These are phyloP conservation scores for Fusarium tupiense DNA, from an alignment of 2,329 filamentous ascomycete species.

Conservation along the genomic window DNA sequence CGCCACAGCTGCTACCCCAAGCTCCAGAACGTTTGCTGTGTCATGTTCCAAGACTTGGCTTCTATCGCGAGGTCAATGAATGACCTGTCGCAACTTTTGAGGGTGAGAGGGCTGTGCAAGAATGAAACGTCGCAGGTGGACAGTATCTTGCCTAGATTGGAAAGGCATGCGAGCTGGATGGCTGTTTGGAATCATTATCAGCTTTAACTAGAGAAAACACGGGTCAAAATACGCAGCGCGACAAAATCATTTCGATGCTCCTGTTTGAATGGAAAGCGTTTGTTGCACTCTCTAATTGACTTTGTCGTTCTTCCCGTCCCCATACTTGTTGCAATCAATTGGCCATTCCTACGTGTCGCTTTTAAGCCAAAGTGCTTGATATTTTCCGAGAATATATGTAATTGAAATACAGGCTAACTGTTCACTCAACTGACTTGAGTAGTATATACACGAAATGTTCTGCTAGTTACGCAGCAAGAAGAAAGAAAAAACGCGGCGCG, in stretches of 20 bases:
- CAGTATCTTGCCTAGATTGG: not conserved
- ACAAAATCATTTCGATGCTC: not conserved
- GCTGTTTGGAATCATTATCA: not conserved
- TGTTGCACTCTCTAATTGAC: not conserved
- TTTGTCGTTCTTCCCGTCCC: accelerated
- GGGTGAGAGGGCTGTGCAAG: not conserved
- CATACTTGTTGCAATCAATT: not conserved
- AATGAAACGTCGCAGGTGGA: not conserved
- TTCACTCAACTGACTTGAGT: not conserved
- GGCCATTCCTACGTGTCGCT: accelerated
- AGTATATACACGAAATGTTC: not conserved
- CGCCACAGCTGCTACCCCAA: not conserved
- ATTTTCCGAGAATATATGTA: not conserved
- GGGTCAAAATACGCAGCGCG: not conserved
- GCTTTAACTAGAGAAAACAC: too few species aligned
- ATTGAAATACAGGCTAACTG: not conserved
- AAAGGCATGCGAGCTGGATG: not conserved
- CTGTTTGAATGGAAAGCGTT: accelerated
- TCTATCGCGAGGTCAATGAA: not conserved
- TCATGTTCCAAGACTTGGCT: not conserved
- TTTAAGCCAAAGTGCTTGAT: not conserved
- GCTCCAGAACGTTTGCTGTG: not conserved
- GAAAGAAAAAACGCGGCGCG: not conserved
- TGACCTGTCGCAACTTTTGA: not conserved
- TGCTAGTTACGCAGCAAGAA: not conserved